Base-by-base conservation (phyloP, 1,284 basidiomycete species). In the Sporisorium reilianum region DNA sequence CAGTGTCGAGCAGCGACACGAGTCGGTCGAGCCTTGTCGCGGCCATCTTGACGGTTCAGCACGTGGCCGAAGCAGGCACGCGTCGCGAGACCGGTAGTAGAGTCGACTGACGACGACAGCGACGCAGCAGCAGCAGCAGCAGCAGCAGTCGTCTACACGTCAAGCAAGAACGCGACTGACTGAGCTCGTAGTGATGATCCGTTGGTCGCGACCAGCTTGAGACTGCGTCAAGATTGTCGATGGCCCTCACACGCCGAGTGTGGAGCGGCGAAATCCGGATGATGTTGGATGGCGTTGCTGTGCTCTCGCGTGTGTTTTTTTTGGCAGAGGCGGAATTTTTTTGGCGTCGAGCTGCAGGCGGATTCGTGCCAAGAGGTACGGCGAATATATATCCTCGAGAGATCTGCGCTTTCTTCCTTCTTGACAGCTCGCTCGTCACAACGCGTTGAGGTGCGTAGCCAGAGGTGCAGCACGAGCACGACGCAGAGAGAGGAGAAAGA, bases 1-100 rank as follows among this genome's bases (percentile, higher is more conserved):
- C 95, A 46, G 93, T 93, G 85, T 95, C 94, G 81, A 96, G 90
- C 52, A 96, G 88, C 83, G 93, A 89, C 80, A 96, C 91, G 87
- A 96, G 91, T 85, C 94, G 90, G 88, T 96, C 94, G 87, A 96
- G 90, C 25, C 88, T 67, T 18, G 78, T 79, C 2, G 75, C 72
- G 8, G 78, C 67, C 54, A 75, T 73, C 30, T 30, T 68, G 64
- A 63, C 50, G 49, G 11, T 2, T 10, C 12, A 3, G 38, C 14
- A 38, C 32, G 16, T n/a, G 44, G 23, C 25, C 22, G 28, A 23
- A 48, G n/a, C 46, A n/a, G n/a, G 46, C 2, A 30, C 46, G 46
- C 28, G 46, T 48, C 26, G 26, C 46, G 26, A 30, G n/a, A 10
- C 20, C 26, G 25, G 3, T 28, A 26, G 26, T 18, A 30, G n/a